These are phyloP conservation scores for Eutrema heterophyllum DNA, from an alignment of 345 rosid species.

Conservation along the genomic window DNA sequence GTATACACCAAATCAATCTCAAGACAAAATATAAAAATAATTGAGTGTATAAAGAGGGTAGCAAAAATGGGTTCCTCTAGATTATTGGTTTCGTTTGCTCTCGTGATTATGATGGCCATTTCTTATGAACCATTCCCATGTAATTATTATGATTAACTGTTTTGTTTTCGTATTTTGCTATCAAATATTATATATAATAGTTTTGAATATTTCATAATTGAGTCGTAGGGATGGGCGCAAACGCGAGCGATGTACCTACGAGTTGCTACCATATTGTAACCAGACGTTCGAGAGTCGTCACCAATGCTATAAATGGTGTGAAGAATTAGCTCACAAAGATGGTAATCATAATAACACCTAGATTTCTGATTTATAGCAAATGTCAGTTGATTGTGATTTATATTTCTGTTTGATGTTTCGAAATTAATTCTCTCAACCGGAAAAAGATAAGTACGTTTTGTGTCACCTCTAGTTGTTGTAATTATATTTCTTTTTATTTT, in stretches of 20 bases:
- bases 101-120: background rate
- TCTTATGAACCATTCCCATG: background rate
- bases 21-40: background rate
- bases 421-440: background rate
- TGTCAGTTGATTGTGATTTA: background rate
- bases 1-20: background rate
- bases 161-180: background rate
- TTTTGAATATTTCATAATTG: background rate
- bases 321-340: background rate
- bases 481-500: background rate
- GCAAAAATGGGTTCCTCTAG: background rate
- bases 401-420: background rate
- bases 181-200: background rate
- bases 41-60: background rate
- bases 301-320: background rate
- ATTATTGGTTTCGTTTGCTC: background rate
- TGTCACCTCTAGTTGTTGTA: background rate
- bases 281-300: background rate
- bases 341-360: background rate
- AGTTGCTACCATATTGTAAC: background rate
- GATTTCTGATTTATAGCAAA: background rate
- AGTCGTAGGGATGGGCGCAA: background rate
- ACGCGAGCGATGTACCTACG: slow-evolving; percentile 5
- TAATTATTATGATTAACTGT: background rate
- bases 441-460: background rate